Base-by-base conservation (phyloP, 306 rosid genomes). In the Vicia villosa region DNA sequence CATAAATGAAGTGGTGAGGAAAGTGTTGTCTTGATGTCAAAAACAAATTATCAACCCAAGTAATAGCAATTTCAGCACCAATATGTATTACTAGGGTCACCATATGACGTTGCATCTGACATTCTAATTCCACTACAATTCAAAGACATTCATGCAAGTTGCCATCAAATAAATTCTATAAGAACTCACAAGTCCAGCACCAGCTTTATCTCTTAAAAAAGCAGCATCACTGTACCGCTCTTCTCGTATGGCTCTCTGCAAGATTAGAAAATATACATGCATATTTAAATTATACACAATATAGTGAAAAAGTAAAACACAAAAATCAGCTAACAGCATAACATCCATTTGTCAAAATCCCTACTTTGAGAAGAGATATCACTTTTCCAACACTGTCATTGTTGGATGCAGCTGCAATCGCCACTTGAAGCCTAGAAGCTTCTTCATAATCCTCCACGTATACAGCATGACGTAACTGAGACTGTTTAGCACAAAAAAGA, bases 351-450 rank as follows among this genome's bases (percentile, higher is more conserved):
- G 11, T 68, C 50, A 57, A 52, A 65, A 63, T 57, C 71, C 88
- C 47, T 76, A 94, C 98, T 80, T 83, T 87, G 60, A 88, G 81
- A 65, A 69, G 67, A 72, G 90, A 82, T 76, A 83, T 84, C 70
- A 86, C 96, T 87, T 82, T 82, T 68, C 92, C 96, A 60, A 94
- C 97, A 16, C 86, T 79, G 74, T 94, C 97, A 38, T 83, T 80
- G 66, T 89, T 70, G 37, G 95, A 76, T 30, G 96, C 88, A 63
- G 96, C 97, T 19, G 97, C 97, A 75, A 91, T 84, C 12, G 96
- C 97, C 59, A 91, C 99, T 82, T 94, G 91, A 68, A 89, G 84
- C 84, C 88, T 88, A 6, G 97, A 92, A 77, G 96, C 99, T 63
- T 87, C 95, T 71, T 83, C 73, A 52, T 83, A 94, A 74, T 91